These are phyloP conservation scores for Chaetomium sp. DNA, from an alignment of 2,329 filamentous ascomycete genomes.

Conservation along the genomic window DNA sequence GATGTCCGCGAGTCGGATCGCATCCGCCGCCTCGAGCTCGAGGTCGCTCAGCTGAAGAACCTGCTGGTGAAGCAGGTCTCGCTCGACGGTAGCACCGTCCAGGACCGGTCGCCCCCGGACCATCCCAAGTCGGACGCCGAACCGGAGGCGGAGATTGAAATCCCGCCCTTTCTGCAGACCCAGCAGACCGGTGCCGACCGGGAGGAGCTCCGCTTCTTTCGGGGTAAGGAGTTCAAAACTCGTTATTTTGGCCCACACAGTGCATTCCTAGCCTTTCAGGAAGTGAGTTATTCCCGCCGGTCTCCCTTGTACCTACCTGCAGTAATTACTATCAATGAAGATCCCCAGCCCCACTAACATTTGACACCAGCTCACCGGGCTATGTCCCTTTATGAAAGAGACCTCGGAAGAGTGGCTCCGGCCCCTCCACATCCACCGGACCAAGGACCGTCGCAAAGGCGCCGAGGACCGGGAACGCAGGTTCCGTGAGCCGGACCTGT, in stretches of 20 bases:
- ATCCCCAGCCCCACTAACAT: slow-evolving; percentile 3
- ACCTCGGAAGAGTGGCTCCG: slow-evolving; percentile 56
- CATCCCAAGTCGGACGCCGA: slow-evolving; percentile 16
- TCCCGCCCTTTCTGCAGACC: slow-evolving; percentile 30
- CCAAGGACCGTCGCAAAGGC: slow-evolving; percentile 49
- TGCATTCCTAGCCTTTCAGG: slow-evolving; percentile 53
- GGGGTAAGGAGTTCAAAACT: slow-evolving; percentile 53
- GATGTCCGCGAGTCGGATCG: slow-evolving; percentile 49
- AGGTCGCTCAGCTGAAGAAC: slow-evolving; percentile 51
- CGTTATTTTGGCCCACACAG: slow-evolving; percentile 56
- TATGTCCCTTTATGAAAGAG: slow-evolving; percentile 56
- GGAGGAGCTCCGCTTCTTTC: slow-evolving; percentile 51
- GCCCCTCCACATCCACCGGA: slow-evolving; percentile 48
- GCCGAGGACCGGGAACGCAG: slow-evolving; percentile 46
- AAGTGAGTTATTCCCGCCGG: slow-evolving; percentile 28
- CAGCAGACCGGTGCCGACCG: slow-evolving; percentile 36
- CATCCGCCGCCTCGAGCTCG: slow-evolving; percentile 53
- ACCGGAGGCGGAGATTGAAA: slow-evolving; percentile 17
- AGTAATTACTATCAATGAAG: too few species aligned
- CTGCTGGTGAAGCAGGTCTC: slow-evolving; percentile 41
- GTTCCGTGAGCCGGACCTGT: slow-evolving; percentile 41
- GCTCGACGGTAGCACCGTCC: slow-evolving; percentile 47
- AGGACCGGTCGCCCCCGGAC: slow-evolving; percentile 25
- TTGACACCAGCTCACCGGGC: slow-evolving; percentile 38
- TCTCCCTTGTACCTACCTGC: too few species aligned